Conservation (phyloP, 2,329 filamentous ascomycete species). For the Fusarium sp. region DNA sequence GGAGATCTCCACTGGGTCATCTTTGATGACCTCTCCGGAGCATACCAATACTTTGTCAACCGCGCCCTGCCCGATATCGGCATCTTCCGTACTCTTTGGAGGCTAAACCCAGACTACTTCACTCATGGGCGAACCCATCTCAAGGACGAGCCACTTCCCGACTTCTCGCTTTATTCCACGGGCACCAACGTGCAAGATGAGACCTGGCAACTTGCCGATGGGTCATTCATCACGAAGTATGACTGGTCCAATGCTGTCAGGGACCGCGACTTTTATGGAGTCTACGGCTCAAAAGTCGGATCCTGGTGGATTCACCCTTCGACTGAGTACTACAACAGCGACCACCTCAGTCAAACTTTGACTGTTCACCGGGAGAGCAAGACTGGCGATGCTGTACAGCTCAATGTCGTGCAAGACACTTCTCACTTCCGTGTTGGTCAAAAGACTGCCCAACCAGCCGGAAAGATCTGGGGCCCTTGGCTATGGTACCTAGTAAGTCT, state of each 20-base stretch:
- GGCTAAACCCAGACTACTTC: conserved; percentile 19
- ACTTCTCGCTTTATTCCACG: conserved; percentile 6
- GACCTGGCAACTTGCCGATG: conserved; percentile 16
- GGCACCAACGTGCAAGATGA: conserved; percentile 18
- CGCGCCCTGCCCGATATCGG: conserved; percentile 14
- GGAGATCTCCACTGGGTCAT: conserved; percentile 27
- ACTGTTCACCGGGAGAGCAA: conserved; percentile 25
- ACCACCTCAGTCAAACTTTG: conserved; percentile 22
- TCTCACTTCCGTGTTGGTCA: conserved; percentile 20
- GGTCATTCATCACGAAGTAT: conserved; percentile 21
- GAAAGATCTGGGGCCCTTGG: conserved; percentile 26
- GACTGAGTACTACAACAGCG: conserved; percentile 23
- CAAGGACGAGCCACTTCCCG: conserved; percentile 19
- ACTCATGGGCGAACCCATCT: conserved; percentile 22
- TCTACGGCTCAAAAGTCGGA: conserved; percentile 22
- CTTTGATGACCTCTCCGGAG: conserved; percentile 18
- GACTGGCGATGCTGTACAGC: conserved; percentile 18
- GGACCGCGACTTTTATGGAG: conserved; percentile 24
- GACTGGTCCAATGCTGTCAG: conserved; percentile 26
- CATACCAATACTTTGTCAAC: conserved; percentile 28
- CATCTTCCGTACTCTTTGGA: conserved; percentile 22
- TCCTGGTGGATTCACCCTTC: conserved; percentile 28
- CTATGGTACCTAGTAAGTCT: conserved; percentile 21
- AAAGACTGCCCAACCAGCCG: conserved; percentile 9
- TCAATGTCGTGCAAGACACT: conserved; percentile 25